Conservation (phyloP, 495 filamentous ascomycete genomes). For the Parathielavia appendiculata region DNA sequence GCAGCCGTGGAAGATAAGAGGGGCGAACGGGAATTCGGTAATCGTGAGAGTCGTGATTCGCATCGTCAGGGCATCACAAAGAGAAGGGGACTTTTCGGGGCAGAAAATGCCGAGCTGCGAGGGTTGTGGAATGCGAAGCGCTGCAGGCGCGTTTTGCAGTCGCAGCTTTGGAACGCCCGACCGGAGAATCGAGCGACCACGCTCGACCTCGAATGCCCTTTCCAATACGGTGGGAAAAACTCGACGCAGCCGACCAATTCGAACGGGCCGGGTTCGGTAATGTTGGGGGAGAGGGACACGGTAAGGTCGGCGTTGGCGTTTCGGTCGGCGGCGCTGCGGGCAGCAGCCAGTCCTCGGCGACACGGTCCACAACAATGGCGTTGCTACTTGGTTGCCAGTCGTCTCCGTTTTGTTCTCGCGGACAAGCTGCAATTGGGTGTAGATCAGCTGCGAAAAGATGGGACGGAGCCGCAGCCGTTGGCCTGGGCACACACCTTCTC, state of each 20-base stretch:
- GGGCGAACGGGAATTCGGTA: slow-evolving; percentile 34
- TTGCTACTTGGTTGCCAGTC: not conserved
- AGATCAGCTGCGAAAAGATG: slow-evolving; percentile 2
- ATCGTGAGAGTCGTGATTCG: slow-evolving; percentile 33
- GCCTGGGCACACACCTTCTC: slow-evolving; percentile 1
- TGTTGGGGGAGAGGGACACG: not conserved
- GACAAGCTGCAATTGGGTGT: slow-evolving; percentile 12
- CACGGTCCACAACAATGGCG: slow-evolving; percentile 10
- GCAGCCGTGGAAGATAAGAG: slow-evolving; percentile 36
- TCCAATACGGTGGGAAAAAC: slow-evolving; percentile 1
- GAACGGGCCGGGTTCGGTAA: not conserved
- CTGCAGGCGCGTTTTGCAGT: slow-evolving; percentile 26
- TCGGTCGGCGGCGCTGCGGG: slow-evolving; percentile 12
- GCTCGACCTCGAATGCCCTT: not conserved
- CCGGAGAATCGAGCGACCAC: not conserved
- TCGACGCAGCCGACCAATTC: not conserved
- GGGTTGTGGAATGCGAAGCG: slow-evolving; percentile 27
- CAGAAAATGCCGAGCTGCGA: slow-evolving; percentile 14
- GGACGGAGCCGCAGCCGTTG: slow-evolving; percentile 12
- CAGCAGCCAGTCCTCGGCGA: slow-evolving; percentile 14
- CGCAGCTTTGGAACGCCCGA: slow-evolving; percentile 1
- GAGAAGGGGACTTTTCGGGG: slow-evolving; percentile 8
- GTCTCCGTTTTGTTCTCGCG: not conserved
- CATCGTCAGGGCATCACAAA: slow-evolving; percentile 40
- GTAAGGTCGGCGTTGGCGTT: slow-evolving; percentile 6